phyloP scores from a whole-genome alignment of 257 asterid species.

The Fraxinus quadrangulata region DNA sequence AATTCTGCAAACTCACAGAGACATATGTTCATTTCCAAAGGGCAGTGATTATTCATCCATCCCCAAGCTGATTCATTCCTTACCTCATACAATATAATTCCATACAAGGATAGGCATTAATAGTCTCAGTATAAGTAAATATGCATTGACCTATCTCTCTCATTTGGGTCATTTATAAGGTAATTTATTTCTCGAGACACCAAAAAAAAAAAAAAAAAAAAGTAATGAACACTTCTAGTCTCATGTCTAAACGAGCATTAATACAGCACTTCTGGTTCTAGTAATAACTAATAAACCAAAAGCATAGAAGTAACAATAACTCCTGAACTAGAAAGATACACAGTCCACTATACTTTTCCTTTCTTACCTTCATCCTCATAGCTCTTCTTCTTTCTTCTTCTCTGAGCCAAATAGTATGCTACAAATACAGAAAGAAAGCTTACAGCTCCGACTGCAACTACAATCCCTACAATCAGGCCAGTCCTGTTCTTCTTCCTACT shows the following conservation, averaged over 20 bases:
- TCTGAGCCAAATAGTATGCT: constrained; percentile 36
- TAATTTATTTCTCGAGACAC: not conserved
- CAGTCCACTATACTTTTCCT: constrained; percentile 12
- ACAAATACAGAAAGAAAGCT: constrained; percentile 43
- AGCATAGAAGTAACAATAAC: not conserved
- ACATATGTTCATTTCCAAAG: not conserved
- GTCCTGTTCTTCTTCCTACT: constrained; percentile 38
- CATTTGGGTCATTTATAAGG: not conserved
- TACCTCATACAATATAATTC: not conserved
- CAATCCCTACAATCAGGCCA: constrained; percentile 67
- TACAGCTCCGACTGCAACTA: constrained; percentile 44
- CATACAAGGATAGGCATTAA: not conserved
- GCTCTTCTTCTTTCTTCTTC: constrained; percentile 42
- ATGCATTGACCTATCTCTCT: not conserved
- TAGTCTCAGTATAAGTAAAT: not conserved
- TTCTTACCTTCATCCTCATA: constrained; percentile 61
- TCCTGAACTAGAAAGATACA: constrained; percentile 14
- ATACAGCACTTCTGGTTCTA: not conserved
- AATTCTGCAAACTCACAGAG: constrained; percentile 37
- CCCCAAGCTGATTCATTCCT: not conserved
- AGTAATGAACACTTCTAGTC: not conserved
- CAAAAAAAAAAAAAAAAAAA: not conserved
- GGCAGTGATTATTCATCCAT: not conserved
- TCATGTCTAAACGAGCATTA: not conserved
- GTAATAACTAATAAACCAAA: not conserved